Evolutionary conservation across 2,329 filamentous ascomycete genomes (phyloP).

Genomic region (Aaosphaeria arxii): DNA sequence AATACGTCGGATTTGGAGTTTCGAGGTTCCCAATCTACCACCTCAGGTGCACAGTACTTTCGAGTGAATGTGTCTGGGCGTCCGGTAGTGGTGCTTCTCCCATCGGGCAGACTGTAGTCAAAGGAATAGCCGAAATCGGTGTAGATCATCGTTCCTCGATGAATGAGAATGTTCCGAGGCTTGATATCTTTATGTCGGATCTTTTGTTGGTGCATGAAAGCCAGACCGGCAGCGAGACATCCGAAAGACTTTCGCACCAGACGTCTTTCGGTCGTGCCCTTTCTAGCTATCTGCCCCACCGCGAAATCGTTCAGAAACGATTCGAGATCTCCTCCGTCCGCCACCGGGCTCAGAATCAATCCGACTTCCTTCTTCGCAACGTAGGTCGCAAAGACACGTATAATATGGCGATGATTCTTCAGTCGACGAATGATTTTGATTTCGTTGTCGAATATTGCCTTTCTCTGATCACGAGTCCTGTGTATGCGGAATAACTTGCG

Average conservation of each 20-base stretch:
- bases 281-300: not conserved
- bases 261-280: too few relatives aligned
- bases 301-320: conserved; percentile 1
- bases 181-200: too few relatives aligned
- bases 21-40: conserved; percentile 2
- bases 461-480: conserved; percentile 2
- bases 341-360: conserved; percentile 5
- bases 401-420: conserved; percentile 4
- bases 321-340: conserved; percentile 2
- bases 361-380: conserved; percentile 1
- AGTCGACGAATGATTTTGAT: conserved; percentile 4
- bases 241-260: too few relatives aligned
- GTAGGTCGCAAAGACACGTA: conserved; percentile 5
- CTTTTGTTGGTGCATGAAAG: too few relatives aligned
- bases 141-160: too few relatives aligned
- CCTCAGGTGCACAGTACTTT: conserved; percentile 12
- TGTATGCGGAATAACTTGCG: conserved; percentile 7
- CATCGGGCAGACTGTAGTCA: too few relatives aligned
- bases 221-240: too few relatives aligned
- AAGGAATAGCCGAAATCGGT: too few relatives aligned
- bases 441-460: conserved; percentile 7
- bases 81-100: conserved; percentile 7
- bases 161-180: too few relatives aligned
- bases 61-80: conserved; percentile 1
- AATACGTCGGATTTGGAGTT: conserved; percentile 11